Evolutionary conservation across 371 early-diverging fungal species (phyloP), one percentile per base, ranked within the genome.

Genomic region (Mucor indicus): DNA sequence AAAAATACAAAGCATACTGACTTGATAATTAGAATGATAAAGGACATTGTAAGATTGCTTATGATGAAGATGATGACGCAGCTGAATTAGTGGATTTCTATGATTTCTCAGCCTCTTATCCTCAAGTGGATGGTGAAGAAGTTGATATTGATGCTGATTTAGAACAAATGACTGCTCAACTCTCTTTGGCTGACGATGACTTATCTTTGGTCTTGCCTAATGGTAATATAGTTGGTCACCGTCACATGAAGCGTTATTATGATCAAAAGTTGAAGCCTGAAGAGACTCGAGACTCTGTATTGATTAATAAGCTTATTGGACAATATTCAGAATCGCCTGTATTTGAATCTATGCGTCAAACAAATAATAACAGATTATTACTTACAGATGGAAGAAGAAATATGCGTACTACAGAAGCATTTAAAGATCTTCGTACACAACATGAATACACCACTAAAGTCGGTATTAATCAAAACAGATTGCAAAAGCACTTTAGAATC

Each of bases 31-130:
- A 85, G 86, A 59, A 74, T 38, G 89, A 90, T 69, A 93, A 93
- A 72, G 96, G 96, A 16, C 98, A 98, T 66, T 88, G 88, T 69
- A 96, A 90, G 75, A 88, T 91, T 53, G 87, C 87, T 4, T 95
- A 94, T 61, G 97, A 95, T 33, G 81, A 85, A 37, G 95, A 91
- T 24, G 85, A 84, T 1, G 97, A 95, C 60, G 85, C 88, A 25
- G 72, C 89, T 62, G 98, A 98, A 66, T 64, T 94, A 42, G 84
- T 80, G 3, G 96, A 96, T 53, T 97, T 84, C 69, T 98, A 98
- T 67, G 96, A 95, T 67, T 98, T 72, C 53, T 72, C 72, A 20
- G 56, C 69, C 3, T 75, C 75, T 27, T 72, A 76, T 44, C 67
- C 71, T 19, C 62, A 67, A 47, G 64, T 57, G 8, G 75, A 64